Evolutionary conservation across 768 basidiomycete genomes (phyloP), one percentile per base, ranked within the genome.

Genomic region (Termitomyces titanicus): DNA sequence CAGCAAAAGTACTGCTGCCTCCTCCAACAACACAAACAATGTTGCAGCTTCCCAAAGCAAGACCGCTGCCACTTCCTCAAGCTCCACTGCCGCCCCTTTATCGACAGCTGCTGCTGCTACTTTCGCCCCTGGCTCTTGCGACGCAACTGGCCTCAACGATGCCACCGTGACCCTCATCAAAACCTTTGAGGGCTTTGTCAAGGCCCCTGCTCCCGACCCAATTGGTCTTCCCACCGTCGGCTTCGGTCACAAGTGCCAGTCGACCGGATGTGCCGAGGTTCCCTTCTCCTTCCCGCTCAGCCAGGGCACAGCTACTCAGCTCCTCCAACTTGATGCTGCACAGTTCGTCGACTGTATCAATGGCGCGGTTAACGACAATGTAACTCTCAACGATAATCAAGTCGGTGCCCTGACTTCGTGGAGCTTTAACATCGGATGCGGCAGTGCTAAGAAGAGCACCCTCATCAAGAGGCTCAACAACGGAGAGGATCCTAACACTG

Each of bases 221-320:
- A 68, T 68, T 50, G 68, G 66, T 20, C 64, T 69, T 22, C 62
- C 68, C 43, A 69, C 66, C 49, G 68, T 68, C 38, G 68, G 68
- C n/a, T 69, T 66, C 46, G 66, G 66, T 1, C 68, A 69, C 55
- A 63, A 63, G 17, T 69, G 68, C 60, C 58, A 62, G 10, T 57
- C 54, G 34, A 59, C 57, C 44, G 44, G 57, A 22, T 69, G 68
- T 42, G 53, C 62, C 20, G 61, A 60, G 8, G 64, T 60, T 20
- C 56, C 63, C 17, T 62, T 61, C 51, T 51, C 54, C 43, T 69
- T 69, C 65, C 68, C 68, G 3, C 55, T 69, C 18, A 57, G 64
- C 0, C 62, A 66, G 47, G 25, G 25, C 60, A 68, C 64, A 37
- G 68, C 68, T 2, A 38, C 61, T 25, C 63, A 63, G 34, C 68